These are phyloP conservation scores for Cardiosporidium cionae DNA, from an alignment of 169 alveolate species.

Conservation along the genomic window DNA sequence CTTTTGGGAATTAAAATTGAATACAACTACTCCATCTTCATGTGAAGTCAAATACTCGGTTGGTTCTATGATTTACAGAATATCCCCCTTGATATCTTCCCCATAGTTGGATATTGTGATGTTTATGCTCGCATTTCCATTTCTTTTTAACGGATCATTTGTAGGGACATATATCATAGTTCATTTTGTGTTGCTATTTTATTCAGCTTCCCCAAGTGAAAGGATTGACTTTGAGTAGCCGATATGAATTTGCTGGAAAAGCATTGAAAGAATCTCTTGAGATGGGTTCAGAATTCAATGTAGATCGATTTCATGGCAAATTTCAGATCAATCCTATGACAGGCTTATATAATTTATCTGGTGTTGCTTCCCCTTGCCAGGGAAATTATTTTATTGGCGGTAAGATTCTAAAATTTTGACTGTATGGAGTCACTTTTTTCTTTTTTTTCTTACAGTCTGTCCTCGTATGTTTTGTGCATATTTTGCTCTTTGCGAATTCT, in stretches of 20 bases:
- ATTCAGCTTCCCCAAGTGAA: not conserved
- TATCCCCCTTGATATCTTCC: too few species aligned
- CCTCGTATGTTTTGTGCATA: not conserved
- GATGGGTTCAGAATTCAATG: not conserved
- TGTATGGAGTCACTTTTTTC: not conserved
- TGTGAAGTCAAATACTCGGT: conserved; percentile 13
- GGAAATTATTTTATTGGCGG: not conserved
- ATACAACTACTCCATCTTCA: conserved; percentile 13
- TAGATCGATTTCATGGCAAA: not conserved
- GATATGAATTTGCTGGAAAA: not conserved
- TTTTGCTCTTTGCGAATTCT: not conserved
- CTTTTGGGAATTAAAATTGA: conserved; percentile 12
- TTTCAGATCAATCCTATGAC: not conserved
- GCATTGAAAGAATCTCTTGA: not conserved
- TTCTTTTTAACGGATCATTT: not conserved
- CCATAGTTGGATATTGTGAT: not conserved
- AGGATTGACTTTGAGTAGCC: not conserved
- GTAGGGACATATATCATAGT: not conserved
- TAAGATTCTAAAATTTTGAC: too few species aligned
- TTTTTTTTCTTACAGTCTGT: not conserved
- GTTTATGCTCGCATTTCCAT: too few species aligned
- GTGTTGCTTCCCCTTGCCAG: not conserved
- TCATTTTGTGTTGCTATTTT: not conserved
- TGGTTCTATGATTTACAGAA: too few species aligned
- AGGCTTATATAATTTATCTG: not conserved